A percentile compares a stretch with the other conserved stretches of the same genome.
These are phyloP conservation scores for Oryza glumipatula DNA, from an alignment of 176 grass and related monocot genomes.

Conservation along the genomic window DNA sequence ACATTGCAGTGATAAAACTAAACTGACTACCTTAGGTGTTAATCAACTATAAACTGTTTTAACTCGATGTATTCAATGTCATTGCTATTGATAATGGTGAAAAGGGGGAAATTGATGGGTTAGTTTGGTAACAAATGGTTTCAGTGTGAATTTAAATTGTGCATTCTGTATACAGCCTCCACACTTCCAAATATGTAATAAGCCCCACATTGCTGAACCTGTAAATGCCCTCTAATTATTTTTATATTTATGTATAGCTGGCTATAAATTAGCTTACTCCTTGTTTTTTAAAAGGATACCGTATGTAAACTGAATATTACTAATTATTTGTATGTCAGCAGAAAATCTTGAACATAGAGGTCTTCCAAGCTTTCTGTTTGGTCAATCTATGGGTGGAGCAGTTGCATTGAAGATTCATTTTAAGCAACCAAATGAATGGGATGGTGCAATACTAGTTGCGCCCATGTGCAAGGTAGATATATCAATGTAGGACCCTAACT, in stretches of 20 bases:
- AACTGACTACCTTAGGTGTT: not conserved
- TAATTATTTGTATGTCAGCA: conserved; percentile 35
- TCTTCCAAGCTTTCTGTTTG: conserved; percentile 87
- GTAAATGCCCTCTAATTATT: conserved; percentile 1
- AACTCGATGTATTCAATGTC: not conserved
- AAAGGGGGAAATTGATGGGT: not conserved
- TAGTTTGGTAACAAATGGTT: conserved; percentile 20
- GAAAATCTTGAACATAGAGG: conserved; percentile 75
- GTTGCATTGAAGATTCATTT: conserved; percentile 92
- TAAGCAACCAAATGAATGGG: conserved; percentile 82
- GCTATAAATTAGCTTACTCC: not conserved
- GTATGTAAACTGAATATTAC: conserved; percentile 1
- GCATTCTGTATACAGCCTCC: conserved; percentile 20
- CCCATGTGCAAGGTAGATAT: conserved; percentile 95
- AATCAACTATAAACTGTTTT: conserved; percentile 1
- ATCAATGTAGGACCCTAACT: not conserved
- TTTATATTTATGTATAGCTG: not conserved
- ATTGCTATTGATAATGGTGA: conserved; percentile 10
- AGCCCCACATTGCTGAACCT: conserved; percentile 4
- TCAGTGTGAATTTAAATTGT: conserved; percentile 13
- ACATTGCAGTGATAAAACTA: not conserved
- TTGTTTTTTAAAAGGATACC: not conserved
- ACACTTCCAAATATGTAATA: not conserved
- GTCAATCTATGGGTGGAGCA: conserved; percentile 93
- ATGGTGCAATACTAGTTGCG: conserved; percentile 90